Base-by-base conservation (phyloP, 2,329 filamentous ascomycete genomes). In the Phialophora verrucosa region DNA sequence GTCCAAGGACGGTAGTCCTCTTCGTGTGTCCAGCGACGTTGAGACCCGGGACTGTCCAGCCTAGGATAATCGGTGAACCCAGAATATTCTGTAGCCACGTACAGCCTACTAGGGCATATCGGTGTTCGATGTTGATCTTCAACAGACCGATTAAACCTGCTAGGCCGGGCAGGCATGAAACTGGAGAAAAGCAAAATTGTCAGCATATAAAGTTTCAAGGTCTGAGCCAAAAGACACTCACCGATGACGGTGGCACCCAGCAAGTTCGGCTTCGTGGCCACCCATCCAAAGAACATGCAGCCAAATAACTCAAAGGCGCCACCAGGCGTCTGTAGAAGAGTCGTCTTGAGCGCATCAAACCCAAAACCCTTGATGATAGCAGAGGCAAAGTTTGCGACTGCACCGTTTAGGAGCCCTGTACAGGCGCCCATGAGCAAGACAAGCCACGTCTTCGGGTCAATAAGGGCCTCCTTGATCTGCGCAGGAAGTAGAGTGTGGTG, bases 11-110 rank as follows among this genome's bases (percentile, higher is more conserved):
- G 0, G 81, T 78, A 10, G 78, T 80, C 38, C 83, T 79, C 74
- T 85, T 85, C 1, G 83, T 85, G 69, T 86, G 83, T 0, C 83
- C 83, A 0, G 82, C 79, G 12, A 81, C 74, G 68, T 78, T 83
- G n/a, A 79, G 75, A 2, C 78, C 81, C 12, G 84, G 78, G 0
- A 85, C 69, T 27, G 83, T 84, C 83, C 83, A 86, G 44, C 77
- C 83, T 0, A 85, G 69, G 47, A 85, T 81, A 2, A 85, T 79
- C 0, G 83, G 81, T 0, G 82, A 81, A 4, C 83, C 83, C 47
- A 85, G 66, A 2, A 84, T 75, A 50, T 82, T 82, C 66, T 84
- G 82, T 12, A 85, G 73, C 83, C 83, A 85, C 7, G 82, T 83
- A 70, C 83, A 84, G n/a, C 76, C 83, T 0, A 84, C 82, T 1